A percentile compares a stretch with the other conserved stretches of the same genome.
Evolutionary conservation across 1,284 basidiomycete species (phyloP).

Genomic region (Moesziomyces sp.): DNA sequence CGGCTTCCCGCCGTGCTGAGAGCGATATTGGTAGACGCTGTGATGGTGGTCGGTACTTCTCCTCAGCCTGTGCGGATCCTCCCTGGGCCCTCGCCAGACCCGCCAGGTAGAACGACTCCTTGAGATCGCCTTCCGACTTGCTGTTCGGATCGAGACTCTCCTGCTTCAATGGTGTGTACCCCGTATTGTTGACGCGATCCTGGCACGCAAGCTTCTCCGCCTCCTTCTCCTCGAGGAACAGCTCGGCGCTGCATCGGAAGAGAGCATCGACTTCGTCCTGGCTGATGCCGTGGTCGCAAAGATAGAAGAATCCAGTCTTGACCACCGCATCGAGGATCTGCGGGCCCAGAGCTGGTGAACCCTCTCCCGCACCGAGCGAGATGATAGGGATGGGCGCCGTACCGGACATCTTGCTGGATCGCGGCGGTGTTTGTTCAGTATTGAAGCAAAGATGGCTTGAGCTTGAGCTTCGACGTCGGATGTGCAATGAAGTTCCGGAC

Average conservation of each 20-base stretch:
- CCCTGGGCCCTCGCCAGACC: conserved; percentile 15
- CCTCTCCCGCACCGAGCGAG: conserved; percentile 13
- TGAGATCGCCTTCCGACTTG: conserved; percentile 50
- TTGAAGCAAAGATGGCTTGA: not conserved
- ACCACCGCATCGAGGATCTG: conserved; percentile 40
- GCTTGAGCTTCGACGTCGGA: not conserved
- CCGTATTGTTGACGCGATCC: conserved; percentile 42
- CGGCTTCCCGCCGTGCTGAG: conserved; percentile 6
- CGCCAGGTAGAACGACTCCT: conserved; percentile 60
- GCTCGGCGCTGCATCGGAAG: conserved; percentile 28
- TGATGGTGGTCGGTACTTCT: conserved; percentile 22
- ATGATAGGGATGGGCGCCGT: conserved; percentile 45
- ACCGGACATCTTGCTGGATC: conserved; percentile 6
- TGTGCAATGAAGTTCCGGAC: no score
- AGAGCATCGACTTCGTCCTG: conserved; percentile 34
- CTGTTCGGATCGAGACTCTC: conserved; percentile 36
- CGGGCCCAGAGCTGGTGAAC: conserved; percentile 9
- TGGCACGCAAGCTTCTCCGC: conserved; percentile 14
- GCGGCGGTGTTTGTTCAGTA: not conserved
- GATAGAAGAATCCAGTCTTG: conserved; percentile 59
- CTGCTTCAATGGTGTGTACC: conserved; percentile 44
- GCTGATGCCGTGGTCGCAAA: conserved; percentile 48
- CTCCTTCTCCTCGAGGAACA: conserved; percentile 42
- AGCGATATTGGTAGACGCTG: conserved; percentile 43
- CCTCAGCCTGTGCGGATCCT: conserved; percentile 1